These are phyloP conservation scores for Annulohypoxylon stygium DNA, from an alignment of 495 filamentous ascomycete species.

Conservation along the genomic window DNA sequence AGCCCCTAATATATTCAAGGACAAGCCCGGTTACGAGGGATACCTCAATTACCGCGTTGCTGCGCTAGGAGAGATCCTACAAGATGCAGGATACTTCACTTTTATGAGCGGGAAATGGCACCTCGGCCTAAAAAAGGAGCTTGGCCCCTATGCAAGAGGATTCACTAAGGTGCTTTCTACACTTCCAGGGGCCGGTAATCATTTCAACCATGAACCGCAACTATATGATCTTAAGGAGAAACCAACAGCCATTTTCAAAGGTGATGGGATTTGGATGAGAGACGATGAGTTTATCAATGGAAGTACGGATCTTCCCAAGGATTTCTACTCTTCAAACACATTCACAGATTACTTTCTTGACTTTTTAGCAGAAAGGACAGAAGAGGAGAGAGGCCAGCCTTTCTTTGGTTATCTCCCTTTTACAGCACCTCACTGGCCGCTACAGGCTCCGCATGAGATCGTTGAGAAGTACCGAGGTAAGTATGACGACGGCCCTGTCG, in stretches of 20 bases:
- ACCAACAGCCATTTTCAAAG: slow-evolving; percentile 63
- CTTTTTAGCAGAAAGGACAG: slow-evolving; percentile 67
- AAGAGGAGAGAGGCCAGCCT: slow-evolving; percentile 61
- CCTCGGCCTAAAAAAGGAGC: slow-evolving; percentile 56
- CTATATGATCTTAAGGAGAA: slow-evolving; percentile 49
- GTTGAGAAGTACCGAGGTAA: slow-evolving; percentile 66
- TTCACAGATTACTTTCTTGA: slow-evolving; percentile 67
- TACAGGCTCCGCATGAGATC: slow-evolving; percentile 67
- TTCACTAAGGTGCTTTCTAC: slow-evolving; percentile 58
- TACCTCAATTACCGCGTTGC: slow-evolving; percentile 72
- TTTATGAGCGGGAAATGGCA: slow-evolving; percentile 75
- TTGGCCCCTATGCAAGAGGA: slow-evolving; percentile 56
- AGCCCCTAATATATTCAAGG: slow-evolving; percentile 49
- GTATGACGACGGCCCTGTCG: slow-evolving; percentile 69
- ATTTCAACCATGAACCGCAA: slow-evolving; percentile 71
- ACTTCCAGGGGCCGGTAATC: slow-evolving; percentile 63
- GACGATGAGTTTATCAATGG: slow-evolving; percentile 42
- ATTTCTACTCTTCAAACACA: slow-evolving; percentile 69
- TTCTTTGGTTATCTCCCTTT: slow-evolving; percentile 74
- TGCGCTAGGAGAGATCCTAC: slow-evolving; percentile 69
- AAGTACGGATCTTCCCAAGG: slow-evolving; percentile 55
- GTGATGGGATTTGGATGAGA: slow-evolving; percentile 45
- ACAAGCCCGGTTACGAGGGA: slow-evolving; percentile 72
- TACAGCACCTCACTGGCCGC: slow-evolving; percentile 72
- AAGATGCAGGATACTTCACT: slow-evolving; percentile 71